Conservation (phyloP, 192 early-diverging fungal species). For the Rhizophagus prolifer region DNA sequence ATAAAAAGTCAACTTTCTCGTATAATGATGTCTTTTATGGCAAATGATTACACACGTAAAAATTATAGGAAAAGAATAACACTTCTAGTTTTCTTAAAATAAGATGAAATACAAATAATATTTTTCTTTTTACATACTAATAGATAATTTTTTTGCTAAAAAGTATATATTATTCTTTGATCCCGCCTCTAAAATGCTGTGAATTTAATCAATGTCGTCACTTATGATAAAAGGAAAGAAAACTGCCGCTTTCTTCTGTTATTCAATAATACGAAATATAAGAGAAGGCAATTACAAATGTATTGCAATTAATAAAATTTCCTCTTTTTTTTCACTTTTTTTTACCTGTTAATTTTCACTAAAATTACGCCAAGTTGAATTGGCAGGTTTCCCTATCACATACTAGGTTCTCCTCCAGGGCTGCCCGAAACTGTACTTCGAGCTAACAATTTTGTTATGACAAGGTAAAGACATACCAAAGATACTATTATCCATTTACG, state of each 20-base stretch:
- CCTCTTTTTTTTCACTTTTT: background rate
- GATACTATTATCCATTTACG: constrained; percentile 57
- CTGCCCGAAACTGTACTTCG: constrained; percentile 23
- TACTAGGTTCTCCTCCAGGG: background rate
- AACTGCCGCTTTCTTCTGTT: background rate
- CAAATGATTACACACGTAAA: background rate
- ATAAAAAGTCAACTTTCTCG: background rate
- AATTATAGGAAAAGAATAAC: background rate
- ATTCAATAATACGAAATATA: background rate
- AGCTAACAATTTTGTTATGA: constrained; percentile 49
- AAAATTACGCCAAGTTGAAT: background rate
- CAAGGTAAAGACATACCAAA: constrained; percentile 57
- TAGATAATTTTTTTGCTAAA: background rate
- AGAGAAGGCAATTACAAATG: background rate
- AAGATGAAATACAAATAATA: background rate
- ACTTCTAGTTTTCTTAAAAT: background rate
- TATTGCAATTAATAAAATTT: background rate
- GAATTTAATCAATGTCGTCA: background rate
- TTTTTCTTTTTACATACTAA: background rate
- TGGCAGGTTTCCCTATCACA: background rate
- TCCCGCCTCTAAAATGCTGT: background rate
- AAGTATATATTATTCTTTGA: background rate
- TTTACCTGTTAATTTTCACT: background rate
- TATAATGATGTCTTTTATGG: background rate
- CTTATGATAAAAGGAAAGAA: background rate